These are phyloP conservation scores for Suillus lakei DNA, from an alignment of 768 basidiomycete genomes.

Conservation along the genomic window DNA sequence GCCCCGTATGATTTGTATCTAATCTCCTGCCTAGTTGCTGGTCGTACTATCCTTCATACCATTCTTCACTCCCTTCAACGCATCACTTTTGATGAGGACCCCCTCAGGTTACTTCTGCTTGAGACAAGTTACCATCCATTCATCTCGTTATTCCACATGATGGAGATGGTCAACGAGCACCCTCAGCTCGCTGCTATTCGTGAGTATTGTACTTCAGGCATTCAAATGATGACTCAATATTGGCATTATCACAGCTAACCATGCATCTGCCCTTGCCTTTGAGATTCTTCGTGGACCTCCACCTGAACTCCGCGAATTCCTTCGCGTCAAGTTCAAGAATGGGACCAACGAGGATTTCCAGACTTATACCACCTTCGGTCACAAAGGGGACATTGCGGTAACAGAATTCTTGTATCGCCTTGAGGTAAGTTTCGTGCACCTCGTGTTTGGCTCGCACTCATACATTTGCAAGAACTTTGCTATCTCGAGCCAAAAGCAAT, in stretches of 20 bases:
- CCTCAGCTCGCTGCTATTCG: slow-evolving; percentile 67
- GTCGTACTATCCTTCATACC: slow-evolving; percentile 73
- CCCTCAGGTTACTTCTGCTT: slow-evolving; percentile 76
- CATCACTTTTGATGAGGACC: slow-evolving; percentile 78
- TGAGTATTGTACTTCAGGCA: slow-evolving; percentile 41
- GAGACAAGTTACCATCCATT: slow-evolving; percentile 88
- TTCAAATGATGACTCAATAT: background rate
- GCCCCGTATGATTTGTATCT: background rate
- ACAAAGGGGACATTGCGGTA: slow-evolving; percentile 72
- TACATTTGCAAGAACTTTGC: slow-evolving; percentile 36
- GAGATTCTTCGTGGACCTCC: slow-evolving; percentile 76
- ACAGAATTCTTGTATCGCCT: slow-evolving; percentile 84
- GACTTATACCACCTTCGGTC: slow-evolving; percentile 71
- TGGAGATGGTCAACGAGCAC: slow-evolving; percentile 55
- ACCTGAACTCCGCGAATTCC: slow-evolving; percentile 79
- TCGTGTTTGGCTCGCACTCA: slow-evolving; percentile 3
- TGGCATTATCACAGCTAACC: slow-evolving; percentile 55
- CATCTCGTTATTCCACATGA: slow-evolving; percentile 82
- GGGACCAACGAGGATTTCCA: slow-evolving; percentile 66
- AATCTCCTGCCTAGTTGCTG: slow-evolving; percentile 61
- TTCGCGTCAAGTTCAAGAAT: slow-evolving; percentile 85
- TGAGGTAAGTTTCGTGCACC: slow-evolving; percentile 52
- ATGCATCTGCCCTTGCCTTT: slow-evolving; percentile 70
- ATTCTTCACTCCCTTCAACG: slow-evolving; percentile 74
- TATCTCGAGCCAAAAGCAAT: slow-evolving; percentile 42